Base-by-base conservation (phyloP, 2,329 filamentous ascomycete species). In the Lasiodiplodia gonubiensis region DNA sequence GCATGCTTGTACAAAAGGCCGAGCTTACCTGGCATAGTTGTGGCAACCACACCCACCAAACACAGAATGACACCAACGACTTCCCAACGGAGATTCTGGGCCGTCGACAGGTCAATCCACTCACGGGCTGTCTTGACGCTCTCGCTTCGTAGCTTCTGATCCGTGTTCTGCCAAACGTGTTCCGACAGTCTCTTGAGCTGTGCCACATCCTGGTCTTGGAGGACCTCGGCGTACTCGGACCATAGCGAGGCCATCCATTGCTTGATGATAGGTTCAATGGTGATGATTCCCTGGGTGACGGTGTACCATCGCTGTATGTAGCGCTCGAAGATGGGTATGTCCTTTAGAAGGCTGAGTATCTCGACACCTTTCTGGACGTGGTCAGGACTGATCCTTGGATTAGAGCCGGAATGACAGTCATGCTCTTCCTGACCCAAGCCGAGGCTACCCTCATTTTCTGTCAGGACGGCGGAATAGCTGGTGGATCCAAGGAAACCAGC, bases 1-100 rank as follows among this genome's bases (percentile, higher is more conserved):
- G 4, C 16, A 23, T 12, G 35, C 1, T 7, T 4, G n/a, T 39
- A 21, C 12, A 14, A 23, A 18, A 6, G 18, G 30, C 10, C 14
- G 37, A 8, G 35, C 67, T 55, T 57, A 75, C 75, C 74, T 69
- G 72, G 73, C 5, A 78, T 52, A 18, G 71, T 74, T 27, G 72
- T 70, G 8, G 77, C 77, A 21, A 51, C 59, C 59, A 80, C 69
- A 0, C 77, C 79, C 0, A 80, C 77, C 42, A 79, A 66, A 1
- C 76, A 76, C 4, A 80, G 71, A 2, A 82, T 72, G 8, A 79
- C 74, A 0, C 80, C 81, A 2, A 83, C 75, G 25, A 81, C 75
- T 67, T 83, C 81, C 81, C 81, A 83, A 69, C 81, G 72, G 6
- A 82, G 68, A 54, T 77, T 73, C 10, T 75, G 73, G 1, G 81